Evolutionary conservation across 2,329 filamentous ascomycete species (phyloP).

Genomic region (Nakataea oryzae): DNA sequence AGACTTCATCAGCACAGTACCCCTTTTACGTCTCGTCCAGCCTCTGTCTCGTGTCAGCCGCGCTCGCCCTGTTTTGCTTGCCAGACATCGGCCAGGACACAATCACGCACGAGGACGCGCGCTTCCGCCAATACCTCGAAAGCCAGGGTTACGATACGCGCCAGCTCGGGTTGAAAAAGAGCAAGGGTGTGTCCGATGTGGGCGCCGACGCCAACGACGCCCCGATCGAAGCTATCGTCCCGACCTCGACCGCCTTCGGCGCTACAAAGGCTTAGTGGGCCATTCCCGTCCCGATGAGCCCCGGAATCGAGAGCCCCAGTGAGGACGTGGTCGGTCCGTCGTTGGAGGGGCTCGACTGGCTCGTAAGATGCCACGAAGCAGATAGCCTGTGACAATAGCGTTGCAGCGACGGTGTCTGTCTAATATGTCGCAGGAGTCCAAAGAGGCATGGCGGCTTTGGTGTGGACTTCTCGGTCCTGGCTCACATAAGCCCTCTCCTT

Average conservation of each 20-base stretch:
- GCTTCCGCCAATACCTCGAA: conserved; percentile 65
- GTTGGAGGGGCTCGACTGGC: too few species aligned
- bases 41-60: conserved; percentile 66
- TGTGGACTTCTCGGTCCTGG: too few species aligned
- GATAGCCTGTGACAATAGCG: too few species aligned
- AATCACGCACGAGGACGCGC: conserved; percentile 65
- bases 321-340: too few species aligned
- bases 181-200: conserved; percentile 17
- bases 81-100: conserved; percentile 80
- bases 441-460: too few species aligned
- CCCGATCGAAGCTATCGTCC: neutral
- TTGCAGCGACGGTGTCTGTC: too few species aligned
- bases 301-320: too few species aligned
- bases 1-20: conserved; percentile 59
- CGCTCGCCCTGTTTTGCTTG: conserved; percentile 53
- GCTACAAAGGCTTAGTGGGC: neutral
- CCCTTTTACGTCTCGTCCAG: conserved; percentile 80
- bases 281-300: too few species aligned
- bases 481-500: too few species aligned
- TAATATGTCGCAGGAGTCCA: too few species aligned
- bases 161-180: conserved; percentile 34
- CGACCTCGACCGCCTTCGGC: neutral
- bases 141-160: conserved; percentile 65
- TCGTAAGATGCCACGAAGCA: too few species aligned
- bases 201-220: conserved; percentile 4